Evolutionary conservation across 768 basidiomycete genomes (phyloP).

Genomic region (Rhizopogon vinicolor): DNA sequence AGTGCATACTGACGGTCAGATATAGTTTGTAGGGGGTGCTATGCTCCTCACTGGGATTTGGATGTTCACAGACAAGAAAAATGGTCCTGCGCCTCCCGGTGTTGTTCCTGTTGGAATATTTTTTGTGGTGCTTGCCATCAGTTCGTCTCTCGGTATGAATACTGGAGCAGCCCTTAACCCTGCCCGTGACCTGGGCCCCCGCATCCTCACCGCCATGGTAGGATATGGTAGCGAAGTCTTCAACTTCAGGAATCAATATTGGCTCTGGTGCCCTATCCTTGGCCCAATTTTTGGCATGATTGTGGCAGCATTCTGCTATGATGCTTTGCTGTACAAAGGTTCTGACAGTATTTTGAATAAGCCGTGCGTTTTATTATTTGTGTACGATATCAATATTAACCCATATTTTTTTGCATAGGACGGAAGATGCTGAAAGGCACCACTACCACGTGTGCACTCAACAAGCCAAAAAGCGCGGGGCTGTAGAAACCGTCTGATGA

Average conservation of each 20-base stretch:
- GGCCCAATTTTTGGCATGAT: conserved; percentile 50
- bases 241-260: conserved; percentile 45
- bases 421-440: background rate
- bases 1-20: background rate
- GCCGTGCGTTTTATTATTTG: conserved; percentile 27
- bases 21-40: conserved; percentile 44
- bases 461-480: background rate
- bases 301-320: conserved; percentile 48
- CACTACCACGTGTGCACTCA: conserved; percentile 3
- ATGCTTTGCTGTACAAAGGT: conserved; percentile 46
- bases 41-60: conserved; percentile 47
- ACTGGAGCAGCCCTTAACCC: conserved; percentile 61
- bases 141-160: conserved; percentile 48
- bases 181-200: conserved; percentile 59
- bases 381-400: background rate
- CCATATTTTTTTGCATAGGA: background rate
- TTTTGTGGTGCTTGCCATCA: conserved; percentile 47
- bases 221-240: conserved; percentile 43
- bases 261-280: conserved; percentile 59
- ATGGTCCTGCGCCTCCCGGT: conserved; percentile 42
- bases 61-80: conserved; percentile 46
- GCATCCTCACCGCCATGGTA: conserved; percentile 57
- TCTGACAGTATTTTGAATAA: conserved; percentile 43
- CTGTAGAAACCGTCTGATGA: background rate
- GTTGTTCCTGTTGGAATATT: conserved; percentile 49